A percentile compares a stretch with the other conserved stretches of the same genome.
Conservation (phyloP, 2,329 filamentous ascomycete genomes). For the Botrytis cinerea region DNA sequence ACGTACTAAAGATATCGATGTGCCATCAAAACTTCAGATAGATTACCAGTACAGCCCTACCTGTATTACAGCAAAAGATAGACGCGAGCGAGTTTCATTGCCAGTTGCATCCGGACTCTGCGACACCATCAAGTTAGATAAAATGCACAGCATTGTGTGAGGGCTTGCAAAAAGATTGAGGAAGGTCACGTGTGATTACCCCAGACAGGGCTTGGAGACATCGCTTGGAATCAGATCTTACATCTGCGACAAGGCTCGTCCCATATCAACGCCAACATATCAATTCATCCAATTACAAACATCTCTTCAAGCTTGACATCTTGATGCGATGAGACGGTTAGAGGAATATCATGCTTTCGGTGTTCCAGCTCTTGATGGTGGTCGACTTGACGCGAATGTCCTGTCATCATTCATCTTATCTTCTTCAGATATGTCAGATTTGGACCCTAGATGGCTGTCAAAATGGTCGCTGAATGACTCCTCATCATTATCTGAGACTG, state of each 20-base stretch:
- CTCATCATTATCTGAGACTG: slow-evolving; percentile 2
- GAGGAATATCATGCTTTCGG: neutral
- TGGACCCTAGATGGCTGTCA: neutral
- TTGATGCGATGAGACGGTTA: neutral
- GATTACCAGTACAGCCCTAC: neutral
- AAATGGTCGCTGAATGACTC: neutral
- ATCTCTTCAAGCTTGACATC: neutral
- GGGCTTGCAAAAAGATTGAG: no score
- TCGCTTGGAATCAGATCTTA: slow-evolving; percentile 19
- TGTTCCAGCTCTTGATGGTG: neutral
- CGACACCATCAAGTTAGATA: slow-evolving; percentile 1
- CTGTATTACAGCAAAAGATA: neutral
- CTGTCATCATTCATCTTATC: slow-evolving; percentile 12
- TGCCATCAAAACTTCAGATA: neutral
- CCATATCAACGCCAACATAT: slow-evolving; percentile 7
- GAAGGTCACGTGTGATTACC: slow-evolving; percentile 4
- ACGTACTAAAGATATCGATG: neutral
- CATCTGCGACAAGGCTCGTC: slow-evolving; percentile 18
- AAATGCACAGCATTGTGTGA: neutral
- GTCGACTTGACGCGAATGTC: neutral
- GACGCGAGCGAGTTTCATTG: neutral
- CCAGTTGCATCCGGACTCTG: neutral
- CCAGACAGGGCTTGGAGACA: slow-evolving; percentile 18
- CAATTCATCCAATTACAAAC: neutral
- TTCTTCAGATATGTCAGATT: neutral